Evolutionary conservation across 257 asterid species (phyloP), one percentile per base, ranked within the genome.

Genomic region (Petrea volubilis): DNA sequence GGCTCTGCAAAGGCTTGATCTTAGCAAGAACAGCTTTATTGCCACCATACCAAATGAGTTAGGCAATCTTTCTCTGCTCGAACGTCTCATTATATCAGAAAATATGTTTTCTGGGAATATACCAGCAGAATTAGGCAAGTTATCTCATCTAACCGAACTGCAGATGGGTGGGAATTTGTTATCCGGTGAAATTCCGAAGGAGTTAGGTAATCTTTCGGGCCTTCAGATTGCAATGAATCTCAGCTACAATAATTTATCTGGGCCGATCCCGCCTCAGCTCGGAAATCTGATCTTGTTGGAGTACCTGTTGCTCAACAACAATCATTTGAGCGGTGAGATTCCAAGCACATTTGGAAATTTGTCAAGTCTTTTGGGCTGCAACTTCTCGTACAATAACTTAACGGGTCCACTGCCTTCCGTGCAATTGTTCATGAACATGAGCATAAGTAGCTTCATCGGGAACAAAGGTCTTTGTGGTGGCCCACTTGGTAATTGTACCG

Each of bases 391-490:
- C 80, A 93, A 93, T 53, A 83, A 83, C 38, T 70, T 93, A 49
- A 81, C 90, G 1, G 98, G 98, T 21, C 90, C 95, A 2, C 68
- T 93, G 60, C 98, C 98, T 4, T 77, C 82, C 15, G 91, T 84
- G 4, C 90, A 80, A 20, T 20, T 93, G 85, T 90, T 93, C 73
- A 83, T 78, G 74, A 88, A 85, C 74, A 90, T 89, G 97, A 84
- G 81, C n/a, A 17, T 60, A 38, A 79, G 76, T 74, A 93, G 98
- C 84, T 93, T 93, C 72, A 68, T 80, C 9, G 96, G 96, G 36
- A 93, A 93, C 74, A 83, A 58, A 46, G 96, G 96, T 47, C 96
- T 93, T 6, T 90, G 98, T 17, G 98, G 98, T 10, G 87, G 94
- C 64, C 96, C 82, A 8, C 91, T 93, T n/a, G 84, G 89, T n/a